These are phyloP conservation scores for Boletus semigastroideus DNA, from an alignment of 1,284 basidiomycete species.

Conservation along the genomic window DNA sequence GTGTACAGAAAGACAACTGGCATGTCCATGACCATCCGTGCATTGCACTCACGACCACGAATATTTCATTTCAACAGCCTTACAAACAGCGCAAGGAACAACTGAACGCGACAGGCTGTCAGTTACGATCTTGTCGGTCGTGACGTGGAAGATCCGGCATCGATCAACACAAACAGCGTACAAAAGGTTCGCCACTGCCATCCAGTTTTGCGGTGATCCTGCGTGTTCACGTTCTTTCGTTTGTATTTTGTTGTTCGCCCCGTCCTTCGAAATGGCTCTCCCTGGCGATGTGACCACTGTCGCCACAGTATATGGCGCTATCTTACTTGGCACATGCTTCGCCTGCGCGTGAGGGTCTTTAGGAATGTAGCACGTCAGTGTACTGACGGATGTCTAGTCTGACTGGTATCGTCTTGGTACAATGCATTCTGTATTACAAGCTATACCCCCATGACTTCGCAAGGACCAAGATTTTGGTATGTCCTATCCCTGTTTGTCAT, in stretches of 20 bases:
- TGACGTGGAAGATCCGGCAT: too few relatives aligned
- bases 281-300: constrained; percentile 33
- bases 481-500: constrained; percentile 13
- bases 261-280: constrained; percentile 17
- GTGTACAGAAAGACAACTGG: too few relatives aligned
- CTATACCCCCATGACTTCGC: constrained; percentile 40
- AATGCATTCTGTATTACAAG: constrained; percentile 45
- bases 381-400: constrained; percentile 35
- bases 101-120: too few relatives aligned
- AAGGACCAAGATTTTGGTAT: constrained; percentile 40
- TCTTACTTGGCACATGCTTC: constrained; percentile 32
- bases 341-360: constrained; percentile 23
- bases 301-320: constrained; percentile 32
- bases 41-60: too few relatives aligned
- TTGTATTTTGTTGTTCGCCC: constrained; percentile 5
- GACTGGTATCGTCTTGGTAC: constrained; percentile 47
- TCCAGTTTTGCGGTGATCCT: constrained; percentile 11
- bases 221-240: constrained; percentile 30
- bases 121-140: too few relatives aligned
- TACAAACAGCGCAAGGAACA: too few relatives aligned
- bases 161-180: too few relatives aligned
- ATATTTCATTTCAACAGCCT: too few relatives aligned
- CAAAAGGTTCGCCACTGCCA: too few relatives aligned
- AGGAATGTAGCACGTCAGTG: not conserved
- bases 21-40: too few relatives aligned